Evolutionary conservation across 345 rosid genomes (phyloP), one percentile per base, ranked within the genome.

Genomic region (Eucalyptus microcorys): DNA sequence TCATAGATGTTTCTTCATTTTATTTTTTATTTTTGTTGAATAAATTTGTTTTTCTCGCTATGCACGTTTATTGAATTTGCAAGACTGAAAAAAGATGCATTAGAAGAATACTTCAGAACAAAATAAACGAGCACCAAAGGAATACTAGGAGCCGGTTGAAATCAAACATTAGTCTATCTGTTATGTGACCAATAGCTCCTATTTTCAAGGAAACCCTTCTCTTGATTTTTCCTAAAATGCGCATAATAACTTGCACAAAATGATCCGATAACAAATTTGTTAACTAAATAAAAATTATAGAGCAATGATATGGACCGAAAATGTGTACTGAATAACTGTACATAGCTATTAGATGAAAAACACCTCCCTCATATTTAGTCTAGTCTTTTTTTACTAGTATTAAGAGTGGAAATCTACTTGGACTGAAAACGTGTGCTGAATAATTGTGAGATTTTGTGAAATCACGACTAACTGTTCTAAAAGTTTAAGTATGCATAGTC

Each of bases 391-490:
- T 50, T 52, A 52, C 55, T 19, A 19, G 4, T 52, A 52, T 24
- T 52, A 52, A 52, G 10, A 52, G 55, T 52, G 24, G 10, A 52
- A 52, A 52, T 52, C 19, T 52, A 52, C 24, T 52, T 52, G 10
- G 24, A 19, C 9, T 52, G 55, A 52, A 52, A 52, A 52, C 19
- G 22, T 19, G 55, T 52, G 55, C 24, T 52, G 9, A 19, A 52
- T 52, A 52, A 52, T 7, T 52, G 24, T 52, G 10, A 52, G 55
- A 17, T 52, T 52, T 17, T 52, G 24, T 52, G 24, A 4, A 2
- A 52, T 52, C 24, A 52, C 2, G 4, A 1, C 0, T 24, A 52
- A 52, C 4, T 52, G 0, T 52, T 52, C 0, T 19, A 19, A 52
- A 19, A 19, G 24, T 52, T 52, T 52, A 52, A 19, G 24, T 52